Evolutionary conservation across 2,329 filamentous ascomycete species (phyloP), one percentile per base, ranked within the genome.

Genomic region (Fusarium solani-melongenae): DNA sequence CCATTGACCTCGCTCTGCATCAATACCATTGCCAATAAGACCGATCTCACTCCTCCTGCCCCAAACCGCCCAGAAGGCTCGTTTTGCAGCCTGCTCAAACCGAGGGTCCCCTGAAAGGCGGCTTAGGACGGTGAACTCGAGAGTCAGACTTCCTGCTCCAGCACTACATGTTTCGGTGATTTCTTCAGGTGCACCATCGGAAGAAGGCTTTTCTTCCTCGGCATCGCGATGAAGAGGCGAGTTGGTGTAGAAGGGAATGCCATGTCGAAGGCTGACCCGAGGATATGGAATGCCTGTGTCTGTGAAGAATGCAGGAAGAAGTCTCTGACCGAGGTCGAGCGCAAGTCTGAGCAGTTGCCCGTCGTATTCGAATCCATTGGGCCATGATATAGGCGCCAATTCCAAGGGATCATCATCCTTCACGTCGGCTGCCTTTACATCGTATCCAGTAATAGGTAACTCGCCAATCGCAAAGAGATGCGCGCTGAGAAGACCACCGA

Each of bases 21-120:
- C 96, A 70, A 99, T 95, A 4, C 95, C 96, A 66, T 94, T 93
- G 9, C 96, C 96, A 71, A 99, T 92, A 27, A 99, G 87, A 5
- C 94, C 94, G 77, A 98, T 94, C 44, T 91, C 89, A 80, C 94
- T 98, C 72, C 95, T 90, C 64, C 94, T 88, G 49, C 92, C 87
- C 96, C 96, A 99, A n/a, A 99, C 94, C 27, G 95, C 93, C 95
- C 96, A 98, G 79, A 99, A 99, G 1, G 96, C 96, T 65, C 93
- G 88, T 82, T 98, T 98, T 1, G 94, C 96, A 17, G 94, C 88
- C 78, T 93, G 91, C 82, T 99, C 96, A 77, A 97, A 99, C n/a
- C 93, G 90, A 11, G 88, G 85, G 79, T 98, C 94, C 12, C 94
- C 94, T 0, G 94, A 97, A 55, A 99, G 86, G 27, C 96, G 90